A percentile compares a stretch with the other conserved stretches of the same genome.
These are phyloP conservation scores for Trichoderma reesei DNA, from an alignment of 495 filamentous ascomycete species.

Conservation along the genomic window DNA sequence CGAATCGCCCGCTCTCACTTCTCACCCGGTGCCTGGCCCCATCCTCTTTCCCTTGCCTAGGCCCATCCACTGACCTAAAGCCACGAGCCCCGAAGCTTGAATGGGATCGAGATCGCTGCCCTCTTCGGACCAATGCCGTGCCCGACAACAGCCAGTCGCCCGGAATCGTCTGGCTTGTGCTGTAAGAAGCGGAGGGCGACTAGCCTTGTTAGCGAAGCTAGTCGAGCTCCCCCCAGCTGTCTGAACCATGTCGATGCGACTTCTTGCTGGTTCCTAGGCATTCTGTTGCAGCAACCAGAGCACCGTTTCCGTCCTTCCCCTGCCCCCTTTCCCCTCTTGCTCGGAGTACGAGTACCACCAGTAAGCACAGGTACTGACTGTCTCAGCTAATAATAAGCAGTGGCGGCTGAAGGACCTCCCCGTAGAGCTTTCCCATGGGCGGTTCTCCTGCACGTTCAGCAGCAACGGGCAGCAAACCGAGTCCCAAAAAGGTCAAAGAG, in stretches of 20 bases:
- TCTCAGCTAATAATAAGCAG: too few relatives aligned
- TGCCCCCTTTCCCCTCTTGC: background rate
- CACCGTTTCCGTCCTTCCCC: too few relatives aligned
- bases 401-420: too few relatives aligned
- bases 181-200: background rate
- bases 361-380: background rate
- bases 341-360: too few relatives aligned
- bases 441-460: too few relatives aligned
- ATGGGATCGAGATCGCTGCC: slow-evolving; percentile 3
- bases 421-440: too few relatives aligned
- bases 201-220: background rate
- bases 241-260: slow-evolving; percentile 1
- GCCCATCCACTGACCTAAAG: background rate
- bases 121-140: background rate
- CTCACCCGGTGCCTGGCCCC: background rate
- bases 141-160: slow-evolving; percentile 1
- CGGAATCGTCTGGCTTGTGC: background rate
- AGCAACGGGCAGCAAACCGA: background rate
- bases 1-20: too few relatives aligned
- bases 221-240: background rate
- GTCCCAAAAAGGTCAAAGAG: background rate
- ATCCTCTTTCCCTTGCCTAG: slow-evolving; percentile 2
- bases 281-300: too few relatives aligned
- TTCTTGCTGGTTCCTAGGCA: too few relatives aligned
- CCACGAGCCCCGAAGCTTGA: background rate